phyloP scores from a whole-genome alignment of 257 asterid genomes.

The Ajuga chamaepitys region DNA sequence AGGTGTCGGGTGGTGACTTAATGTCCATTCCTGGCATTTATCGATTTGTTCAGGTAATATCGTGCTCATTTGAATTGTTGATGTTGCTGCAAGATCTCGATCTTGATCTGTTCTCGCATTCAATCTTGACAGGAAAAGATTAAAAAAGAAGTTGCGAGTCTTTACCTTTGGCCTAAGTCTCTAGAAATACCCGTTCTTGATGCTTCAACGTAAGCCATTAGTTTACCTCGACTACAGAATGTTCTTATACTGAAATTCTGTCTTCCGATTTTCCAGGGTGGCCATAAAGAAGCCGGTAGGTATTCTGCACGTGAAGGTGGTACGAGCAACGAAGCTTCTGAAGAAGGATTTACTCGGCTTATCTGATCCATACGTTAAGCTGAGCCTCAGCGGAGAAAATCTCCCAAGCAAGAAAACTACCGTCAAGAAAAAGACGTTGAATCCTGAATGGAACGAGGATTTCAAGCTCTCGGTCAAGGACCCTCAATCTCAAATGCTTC shows the following conservation, averaged over 20 bases:
- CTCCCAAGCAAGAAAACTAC: conserved; percentile 62
- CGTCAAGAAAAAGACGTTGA: conserved; percentile 68
- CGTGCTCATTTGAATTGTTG: neutral
- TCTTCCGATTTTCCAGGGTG: conserved; percentile 34
- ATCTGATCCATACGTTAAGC: conserved; percentile 86
- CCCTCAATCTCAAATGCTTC: conserved; percentile 66
- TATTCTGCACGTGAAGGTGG: conserved; percentile 71
- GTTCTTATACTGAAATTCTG: neutral
- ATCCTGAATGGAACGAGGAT: conserved; percentile 87
- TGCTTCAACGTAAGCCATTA: conserved; percentile 56
- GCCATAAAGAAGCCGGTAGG: conserved; percentile 77
- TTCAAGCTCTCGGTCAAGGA: conserved; percentile 82
- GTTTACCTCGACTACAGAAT: neutral
- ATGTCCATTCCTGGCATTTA: conserved; percentile 87
- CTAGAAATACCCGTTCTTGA: conserved; percentile 82
- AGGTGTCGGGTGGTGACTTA: conserved; percentile 69
- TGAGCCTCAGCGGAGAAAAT: conserved; percentile 66
- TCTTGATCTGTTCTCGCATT: neutral
- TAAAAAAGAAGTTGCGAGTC: conserved; percentile 56
- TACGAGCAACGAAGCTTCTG: conserved; percentile 71
- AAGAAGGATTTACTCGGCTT: conserved; percentile 84
- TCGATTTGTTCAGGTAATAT: conserved; percentile 67
- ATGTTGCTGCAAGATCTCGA: neutral
- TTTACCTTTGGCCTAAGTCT: conserved; percentile 79
- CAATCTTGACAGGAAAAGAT: conserved; percentile 52